Evolutionary conservation across 2,329 filamentous ascomycete species (phyloP).

Genomic region (Bipolaris cookei): DNA sequence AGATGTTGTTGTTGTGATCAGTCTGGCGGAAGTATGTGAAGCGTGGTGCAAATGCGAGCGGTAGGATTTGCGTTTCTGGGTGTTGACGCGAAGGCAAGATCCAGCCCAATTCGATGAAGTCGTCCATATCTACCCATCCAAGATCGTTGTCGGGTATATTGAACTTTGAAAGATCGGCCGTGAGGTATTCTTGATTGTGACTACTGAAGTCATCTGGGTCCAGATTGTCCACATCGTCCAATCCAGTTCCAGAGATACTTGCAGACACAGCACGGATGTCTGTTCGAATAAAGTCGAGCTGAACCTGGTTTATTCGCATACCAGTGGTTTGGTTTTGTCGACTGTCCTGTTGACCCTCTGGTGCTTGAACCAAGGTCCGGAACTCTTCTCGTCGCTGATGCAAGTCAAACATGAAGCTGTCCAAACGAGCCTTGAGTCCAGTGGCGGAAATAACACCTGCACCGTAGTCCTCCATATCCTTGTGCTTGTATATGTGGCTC

Average conservation of each 20-base stretch:
- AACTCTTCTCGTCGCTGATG: conserved; percentile 95
- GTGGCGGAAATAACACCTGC: conserved; percentile 85
- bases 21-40: conserved; percentile 98
- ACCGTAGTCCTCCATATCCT: conserved; percentile 85
- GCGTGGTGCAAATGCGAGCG: conserved; percentile 88
- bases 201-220: conserved; percentile 67
- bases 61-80: conserved; percentile 91
- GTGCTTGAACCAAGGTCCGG: conserved; percentile 77
- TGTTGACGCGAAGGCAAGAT: conserved; percentile 88
- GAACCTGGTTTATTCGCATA: conserved; percentile 94
- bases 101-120: conserved; percentile 98
- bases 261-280: conserved; percentile 94
- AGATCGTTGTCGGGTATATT: conserved; percentile 95
- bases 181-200: conserved; percentile 58
- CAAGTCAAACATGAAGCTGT: conserved; percentile 96
- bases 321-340: conserved; percentile 82
- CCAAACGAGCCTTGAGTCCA: conserved; percentile 92
- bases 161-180: conserved; percentile 78
- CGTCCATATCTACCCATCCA: conserved; percentile 99
- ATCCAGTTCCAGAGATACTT: conserved; percentile 79
- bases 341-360: conserved; percentile 59
- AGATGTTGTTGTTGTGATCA: conserved; percentile 81
- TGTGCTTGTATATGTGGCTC: conserved; percentile 98
- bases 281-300: conserved; percentile 88
- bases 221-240: conserved; percentile 73